Conservation (phyloP, 2,329 filamentous ascomycete species). For the Cladosporium austrohemisphaericum region DNA sequence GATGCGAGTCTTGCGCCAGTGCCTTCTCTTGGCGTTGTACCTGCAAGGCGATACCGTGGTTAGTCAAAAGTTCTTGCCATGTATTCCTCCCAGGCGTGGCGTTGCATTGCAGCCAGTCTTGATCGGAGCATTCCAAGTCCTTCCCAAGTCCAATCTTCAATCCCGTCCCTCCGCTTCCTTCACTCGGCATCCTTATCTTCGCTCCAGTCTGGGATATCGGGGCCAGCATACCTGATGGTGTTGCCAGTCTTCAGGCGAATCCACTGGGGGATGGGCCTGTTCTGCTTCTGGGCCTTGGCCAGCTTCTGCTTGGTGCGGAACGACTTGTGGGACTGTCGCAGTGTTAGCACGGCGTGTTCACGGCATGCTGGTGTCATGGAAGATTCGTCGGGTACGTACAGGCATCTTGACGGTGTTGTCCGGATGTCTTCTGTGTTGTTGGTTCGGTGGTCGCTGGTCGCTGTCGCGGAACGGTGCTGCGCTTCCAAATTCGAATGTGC, state of each 20-base stretch:
- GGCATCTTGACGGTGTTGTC: slow-evolving; percentile 32
- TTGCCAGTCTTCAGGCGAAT: slow-evolving; percentile 97
- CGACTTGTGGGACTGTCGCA: slow-evolving; percentile 89
- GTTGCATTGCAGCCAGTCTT: not conserved
- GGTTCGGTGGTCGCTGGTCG: slow-evolving; percentile 13
- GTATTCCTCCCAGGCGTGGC: not conserved
- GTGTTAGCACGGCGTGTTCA: slow-evolving; percentile 10
- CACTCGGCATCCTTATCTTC: not conserved
- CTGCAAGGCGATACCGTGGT: slow-evolving; percentile 46
- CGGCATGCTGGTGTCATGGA: slow-evolving; percentile 8
- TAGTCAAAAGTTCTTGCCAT: slow-evolving; percentile 8
- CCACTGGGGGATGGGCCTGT: slow-evolving; percentile 99
- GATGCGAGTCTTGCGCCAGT: slow-evolving; percentile 99
- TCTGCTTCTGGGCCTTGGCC: slow-evolving; percentile 99
- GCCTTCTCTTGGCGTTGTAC: slow-evolving; percentile 99
- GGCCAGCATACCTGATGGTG: slow-evolving; percentile 86
- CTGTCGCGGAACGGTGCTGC: slow-evolving; percentile 6
- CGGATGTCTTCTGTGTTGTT: slow-evolving; percentile 16
- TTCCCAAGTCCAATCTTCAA: not conserved
- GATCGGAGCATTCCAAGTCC: not conserved
- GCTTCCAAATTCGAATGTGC: slow-evolving; percentile 3
- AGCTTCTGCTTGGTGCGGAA: slow-evolving; percentile 99
- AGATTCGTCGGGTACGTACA: slow-evolving; percentile 24
- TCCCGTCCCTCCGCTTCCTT: not conserved
- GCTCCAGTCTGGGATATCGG: slow-evolving; percentile 2